These are phyloP conservation scores for Silene noctiflora DNA, from an alignment of 179 eudicot genomes.

Conservation along the genomic window DNA sequence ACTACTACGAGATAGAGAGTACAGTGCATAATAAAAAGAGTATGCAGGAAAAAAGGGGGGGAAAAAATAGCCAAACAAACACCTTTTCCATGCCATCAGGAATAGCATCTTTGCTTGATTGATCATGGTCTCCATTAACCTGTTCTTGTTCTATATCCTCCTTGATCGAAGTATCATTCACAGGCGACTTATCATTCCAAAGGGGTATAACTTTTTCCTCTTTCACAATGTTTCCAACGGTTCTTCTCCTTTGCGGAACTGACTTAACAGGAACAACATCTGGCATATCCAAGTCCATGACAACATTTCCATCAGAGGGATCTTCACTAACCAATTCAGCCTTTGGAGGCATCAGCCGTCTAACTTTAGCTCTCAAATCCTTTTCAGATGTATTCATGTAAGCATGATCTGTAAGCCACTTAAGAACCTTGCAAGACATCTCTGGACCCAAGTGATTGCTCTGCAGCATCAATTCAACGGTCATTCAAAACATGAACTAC, in stretches of 20 bases:
- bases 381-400: slow-evolving; percentile 45
- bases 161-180: slow-evolving; percentile 31
- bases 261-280: slow-evolving; percentile 71
- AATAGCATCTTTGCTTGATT: slow-evolving; percentile 30
- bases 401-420: slow-evolving; percentile 67
- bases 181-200: slow-evolving; percentile 31
- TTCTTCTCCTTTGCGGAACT: slow-evolving; percentile 69
- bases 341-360: slow-evolving; percentile 39
- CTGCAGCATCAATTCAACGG: slow-evolving; percentile 35
- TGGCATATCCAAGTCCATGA: slow-evolving; percentile 38
- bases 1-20: slow-evolving; percentile 2
- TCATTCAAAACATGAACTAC: slow-evolving; percentile 16
- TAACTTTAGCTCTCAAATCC: slow-evolving; percentile 45
- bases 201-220: slow-evolving; percentile 38
- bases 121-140: slow-evolving; percentile 31
- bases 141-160: slow-evolving; percentile 26
- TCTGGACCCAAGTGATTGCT: slow-evolving; percentile 58
- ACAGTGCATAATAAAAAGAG: not conserved
- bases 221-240: slow-evolving; percentile 55
- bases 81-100: slow-evolving; percentile 51
- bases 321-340: slow-evolving; percentile 36
- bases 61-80: slow-evolving; percentile 8
- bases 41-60: not conserved
- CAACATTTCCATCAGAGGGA: slow-evolving; percentile 40
- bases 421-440: slow-evolving; percentile 45